These are phyloP conservation scores for Acacia crassicarpa DNA, from an alignment of 306 rosid genomes.

Conservation along the genomic window DNA sequence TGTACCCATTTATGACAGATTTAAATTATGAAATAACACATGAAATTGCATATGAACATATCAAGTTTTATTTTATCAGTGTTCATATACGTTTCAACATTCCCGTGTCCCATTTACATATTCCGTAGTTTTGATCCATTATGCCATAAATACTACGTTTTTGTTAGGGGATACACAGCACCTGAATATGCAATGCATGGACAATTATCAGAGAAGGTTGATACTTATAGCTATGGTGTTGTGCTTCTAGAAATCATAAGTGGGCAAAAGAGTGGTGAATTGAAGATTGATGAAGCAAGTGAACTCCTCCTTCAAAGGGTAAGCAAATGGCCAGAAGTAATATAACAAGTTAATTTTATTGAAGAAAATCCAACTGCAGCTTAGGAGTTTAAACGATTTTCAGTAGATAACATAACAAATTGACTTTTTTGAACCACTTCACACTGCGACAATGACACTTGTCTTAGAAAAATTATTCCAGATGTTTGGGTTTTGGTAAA, in stretches of 20 bases:
- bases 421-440: not conserved
- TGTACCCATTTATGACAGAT: not conserved
- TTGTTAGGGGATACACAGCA: conserved; percentile 3
- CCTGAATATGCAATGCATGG: conserved; percentile 8
- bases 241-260: conserved; percentile 3
- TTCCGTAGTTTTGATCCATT: not conserved
- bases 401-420: not conserved
- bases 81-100: not conserved
- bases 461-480: not conserved
- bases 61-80: not conserved
- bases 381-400: not conserved
- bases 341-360: not conserved
- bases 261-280: not conserved
- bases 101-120: not conserved
- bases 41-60: not conserved
- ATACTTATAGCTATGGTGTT: conserved; percentile 1
- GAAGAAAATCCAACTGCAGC: not conserved
- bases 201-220: not conserved
- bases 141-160: not conserved
- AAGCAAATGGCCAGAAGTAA: not conserved
- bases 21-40: not conserved
- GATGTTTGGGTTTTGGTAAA: not conserved
- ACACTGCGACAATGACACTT: not conserved
- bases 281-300: not conserved
- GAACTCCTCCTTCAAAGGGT: conserved; percentile 1